These are phyloP conservation scores for Linum usitatissimum DNA, from an alignment of 345 rosid genomes.

Conservation along the genomic window DNA sequence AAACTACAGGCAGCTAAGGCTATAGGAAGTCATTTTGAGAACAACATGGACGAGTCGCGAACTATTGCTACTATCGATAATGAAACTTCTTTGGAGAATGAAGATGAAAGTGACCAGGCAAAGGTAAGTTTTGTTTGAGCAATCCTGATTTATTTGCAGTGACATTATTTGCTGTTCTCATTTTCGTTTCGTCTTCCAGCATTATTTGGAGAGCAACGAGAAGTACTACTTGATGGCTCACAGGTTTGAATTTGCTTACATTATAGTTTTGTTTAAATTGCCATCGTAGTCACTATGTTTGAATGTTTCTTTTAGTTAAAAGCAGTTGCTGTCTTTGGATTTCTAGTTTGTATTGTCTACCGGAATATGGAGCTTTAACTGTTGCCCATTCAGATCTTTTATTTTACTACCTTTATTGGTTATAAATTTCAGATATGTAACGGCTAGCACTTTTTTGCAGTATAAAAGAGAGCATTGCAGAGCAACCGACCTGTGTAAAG, in stretches of 20 bases:
- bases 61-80: constrained; percentile 35
- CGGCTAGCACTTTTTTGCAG: constrained; percentile 35
- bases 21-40: constrained; percentile 42
- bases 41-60: constrained; percentile 50
- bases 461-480: constrained; percentile 68
- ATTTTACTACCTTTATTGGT: not conserved
- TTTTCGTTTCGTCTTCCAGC: constrained; percentile 38
- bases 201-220: constrained; percentile 89
- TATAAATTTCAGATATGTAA: not conserved
- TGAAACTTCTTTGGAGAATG: constrained; percentile 57
- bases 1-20: constrained; percentile 66
- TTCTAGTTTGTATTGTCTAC: not conserved
- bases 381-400: not conserved
- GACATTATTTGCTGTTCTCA: constrained; percentile 6
- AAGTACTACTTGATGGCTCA: constrained; percentile 96
- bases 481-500: constrained; percentile 59
- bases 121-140: constrained; percentile 40
- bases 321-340: not conserved
- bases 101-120: constrained; percentile 83
- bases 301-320: not conserved
- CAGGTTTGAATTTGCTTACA: constrained; percentile 32
- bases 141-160: constrained; percentile 10
- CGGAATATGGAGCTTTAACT: not conserved
- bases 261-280: constrained; percentile 3
- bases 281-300: not conserved